Base-by-base conservation (phyloP, 148 eudicot species). In the Heliamphora exappendiculata region DNA sequence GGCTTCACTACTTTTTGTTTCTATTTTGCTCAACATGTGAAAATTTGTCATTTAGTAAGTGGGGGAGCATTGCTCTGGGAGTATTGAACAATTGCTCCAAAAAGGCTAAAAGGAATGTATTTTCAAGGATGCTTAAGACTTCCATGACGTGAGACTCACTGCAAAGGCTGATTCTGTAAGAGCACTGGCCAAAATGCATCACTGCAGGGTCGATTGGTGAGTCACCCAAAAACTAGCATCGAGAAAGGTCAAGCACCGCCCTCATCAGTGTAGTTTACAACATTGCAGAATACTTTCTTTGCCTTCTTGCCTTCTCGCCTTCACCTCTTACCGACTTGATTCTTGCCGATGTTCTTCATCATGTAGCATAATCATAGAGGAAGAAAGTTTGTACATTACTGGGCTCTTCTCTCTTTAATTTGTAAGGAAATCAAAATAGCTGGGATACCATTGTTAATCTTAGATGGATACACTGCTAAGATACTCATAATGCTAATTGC, bases 281-380 rank as follows among this genome's bases (percentile, higher is more conserved):
- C 39, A 41, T 67, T 42, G 31, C 50, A 22, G 34, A 68, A 44
- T 10, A 17, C 72, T 49, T 24, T 68, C 34, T 42, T 16, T 24
- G 28, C 72, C 51, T 68, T 68, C 50, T 20, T 68, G 67, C 76
- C 10, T 49, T 68, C 24, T 20, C n/a, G n/a, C 44, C 20, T 60
- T n/a, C n/a, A n/a, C n/a, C 16, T 28, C 51, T 42, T n/a, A 7
- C 41, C 50, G 47, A 65, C 55, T 39, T 65, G 62, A 47, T 37
- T 22, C 0, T 20, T 45, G 63, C 41, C 10, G n/a, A 20, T 54
- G 59, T 33, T 51, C 26, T 68, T 58, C 4, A 7, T 19, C 10
- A 10, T 67, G 72, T 33, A 22, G 72, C 72, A 22, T 42, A 44
- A 68, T 42, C 50, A 26, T 42, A 31, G 20, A 68, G 34, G 72